These are phyloP conservation scores for Pinus taeda DNA, from an alignment of 75 land plant species.

Conservation along the genomic window DNA sequence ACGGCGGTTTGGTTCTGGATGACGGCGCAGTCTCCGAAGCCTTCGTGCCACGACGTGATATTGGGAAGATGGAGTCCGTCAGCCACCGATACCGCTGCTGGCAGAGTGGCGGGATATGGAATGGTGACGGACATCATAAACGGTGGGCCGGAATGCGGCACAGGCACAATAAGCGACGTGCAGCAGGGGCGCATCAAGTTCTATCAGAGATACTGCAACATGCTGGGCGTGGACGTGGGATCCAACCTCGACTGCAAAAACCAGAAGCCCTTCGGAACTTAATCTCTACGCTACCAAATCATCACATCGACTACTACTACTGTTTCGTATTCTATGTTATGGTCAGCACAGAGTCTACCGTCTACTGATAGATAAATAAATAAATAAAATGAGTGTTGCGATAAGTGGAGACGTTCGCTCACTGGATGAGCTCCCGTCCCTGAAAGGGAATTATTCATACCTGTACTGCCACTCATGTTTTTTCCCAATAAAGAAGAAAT, in stretches of 20 bases:
- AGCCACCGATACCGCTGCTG: conserved; percentile 20
- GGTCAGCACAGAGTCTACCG: too few relatives aligned
- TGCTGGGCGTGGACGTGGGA: conserved; percentile 33
- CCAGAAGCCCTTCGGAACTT: conserved; percentile 14
- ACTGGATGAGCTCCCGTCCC: too few relatives aligned
- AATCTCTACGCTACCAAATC: too few relatives aligned
- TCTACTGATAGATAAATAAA: too few relatives aligned
- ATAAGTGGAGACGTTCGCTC: too few relatives aligned
- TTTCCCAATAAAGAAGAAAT: too few relatives aligned
- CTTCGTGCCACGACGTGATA: conserved; percentile 57
- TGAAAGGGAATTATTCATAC: too few relatives aligned
- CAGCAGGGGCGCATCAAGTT: conserved; percentile 29
- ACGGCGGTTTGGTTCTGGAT: conserved; percentile 74
- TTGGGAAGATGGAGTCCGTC: conserved; percentile 53
- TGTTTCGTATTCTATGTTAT: too few relatives aligned
- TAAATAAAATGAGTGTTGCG: too few relatives aligned
- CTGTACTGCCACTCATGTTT: too few relatives aligned
- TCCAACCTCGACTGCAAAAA: conserved; percentile 33
- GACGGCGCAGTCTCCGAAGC: conserved; percentile 37
- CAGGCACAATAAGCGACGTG: conserved; percentile 25
- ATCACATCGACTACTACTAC: too few relatives aligned
- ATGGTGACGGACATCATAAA: conserved; percentile 66
- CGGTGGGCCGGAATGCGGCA: conserved; percentile 53
- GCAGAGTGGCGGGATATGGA: conserved; percentile 52
- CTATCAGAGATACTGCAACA: conserved; percentile 50